Base-by-base conservation (phyloP, 805 yeast species). In the Jamesozyma hellenica region DNA sequence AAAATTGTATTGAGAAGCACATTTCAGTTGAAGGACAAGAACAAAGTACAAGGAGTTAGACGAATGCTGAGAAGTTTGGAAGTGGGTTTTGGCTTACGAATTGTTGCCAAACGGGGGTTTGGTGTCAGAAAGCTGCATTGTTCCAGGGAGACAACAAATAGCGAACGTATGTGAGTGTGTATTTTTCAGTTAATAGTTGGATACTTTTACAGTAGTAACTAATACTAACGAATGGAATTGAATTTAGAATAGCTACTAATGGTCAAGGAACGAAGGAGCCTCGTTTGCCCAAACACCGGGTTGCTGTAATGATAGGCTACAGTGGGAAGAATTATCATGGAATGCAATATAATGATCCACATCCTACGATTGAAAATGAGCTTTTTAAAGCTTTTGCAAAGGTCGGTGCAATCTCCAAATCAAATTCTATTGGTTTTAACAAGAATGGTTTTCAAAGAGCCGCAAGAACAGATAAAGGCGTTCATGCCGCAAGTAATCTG, bases 281-380 rank as follows among this genome's bases (percentile, higher is more conserved):
- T 8, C 29, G 29, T 4, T 27, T 73, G 71, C 95, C 96, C n/a
- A 90, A 90, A 69, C 75, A 76, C 52, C 88, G 88, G 56, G 95
- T 86, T 17, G 96, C 95, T 0, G 75, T 83, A 51, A 69, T 85
- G 75, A 69, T 90, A 44, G 96, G 97, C 4, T 90, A 90, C 64
- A 85, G 95, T 56, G 97, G 97, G 23, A 78, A 95, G 1, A 96
- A 96, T 0, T 90, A 87, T 61, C 92, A 86, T 61, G 97, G 97
- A 4, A 84, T 90, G 94, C 97, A 90, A 60, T 66, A 81, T 47
- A 88, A 88, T 55, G 92, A 94, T 2, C 94, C 87, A 11, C 75
- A 76, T 32, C 76, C 77, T 52, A 90, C 97, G 15, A 88, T 90
- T 48, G 97, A 90, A 61, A 88, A 86, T 7, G 96, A 81, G 34